Base-by-base conservation (phyloP, 192 early-diverging fungal genomes). In the Phycomyces blakesleeanus region DNA sequence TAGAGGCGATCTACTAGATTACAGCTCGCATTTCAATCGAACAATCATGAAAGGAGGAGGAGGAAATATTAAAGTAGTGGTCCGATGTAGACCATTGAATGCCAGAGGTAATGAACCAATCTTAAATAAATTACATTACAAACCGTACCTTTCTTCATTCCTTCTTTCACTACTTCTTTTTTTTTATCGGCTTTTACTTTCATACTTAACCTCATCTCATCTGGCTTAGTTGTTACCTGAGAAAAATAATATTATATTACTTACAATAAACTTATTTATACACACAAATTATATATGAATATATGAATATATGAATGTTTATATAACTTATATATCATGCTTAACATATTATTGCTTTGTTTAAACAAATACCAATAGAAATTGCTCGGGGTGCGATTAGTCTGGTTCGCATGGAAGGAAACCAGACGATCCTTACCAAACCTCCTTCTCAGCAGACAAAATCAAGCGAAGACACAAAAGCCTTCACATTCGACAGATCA, bases 401-500 rank as follows among this genome's bases (percentile, higher is more conserved):
- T 56, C 76, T 90, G 21, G 83, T 92, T 51, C 76, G 83, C 7
- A 90, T 92, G 90, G 74, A 81, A 24, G 87, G 84, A 6, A 73
- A 87, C 66, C 86, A 89, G 76, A 89, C 90, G 2, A 82, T 77
- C 29, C 74, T 92, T 16, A 69, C 63, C 10, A 82, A 78, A 56
- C 81, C 87, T 39, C n/a, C 55, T 63, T 71, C 73, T 55, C 52
- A 34, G 27, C 63, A 62, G 63, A 55, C 63, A 26, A 55, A 62
- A 21, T 55, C 54, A 50, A 63, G 44, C 11, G 44, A 47, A 18
- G 74, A 74, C 53, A 18, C 68, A 20, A 88, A 87, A 66, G 71
- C 83, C 5, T 96, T 92, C 72, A 90, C 85, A 11, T 96, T 92
- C 72, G 94, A 96, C 71, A 77, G 87, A 55, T 93, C 88, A n/a